Conservation (phyloP, 176 grass and related monocot genomes). For the Tillandsia fasciculata region DNA sequence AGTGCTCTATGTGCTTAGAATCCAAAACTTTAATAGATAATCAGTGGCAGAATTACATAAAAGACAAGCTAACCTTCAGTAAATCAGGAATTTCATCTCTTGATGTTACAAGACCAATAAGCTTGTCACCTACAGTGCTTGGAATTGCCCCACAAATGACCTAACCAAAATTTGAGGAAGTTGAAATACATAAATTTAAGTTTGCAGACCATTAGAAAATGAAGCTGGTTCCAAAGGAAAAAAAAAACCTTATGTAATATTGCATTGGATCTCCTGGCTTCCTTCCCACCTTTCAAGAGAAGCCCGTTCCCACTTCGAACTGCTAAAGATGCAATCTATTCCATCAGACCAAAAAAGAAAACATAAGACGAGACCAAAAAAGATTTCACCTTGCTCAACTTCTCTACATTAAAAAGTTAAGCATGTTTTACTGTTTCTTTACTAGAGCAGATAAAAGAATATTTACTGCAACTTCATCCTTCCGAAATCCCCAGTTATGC, state of each 20-base stretch:
- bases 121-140: slow-evolving; percentile 52
- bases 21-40: not conserved
- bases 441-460: no score
- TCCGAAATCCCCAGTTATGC: not conserved
- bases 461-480: not conserved
- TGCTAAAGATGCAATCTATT: slow-evolving; percentile 93
- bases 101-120: slow-evolving; percentile 87
- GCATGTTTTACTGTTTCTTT: no score
- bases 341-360: not conserved
- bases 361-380: not conserved
- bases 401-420: no score
- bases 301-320: slow-evolving; percentile 93
- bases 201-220: not conserved
- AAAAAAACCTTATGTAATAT: slow-evolving; percentile 81
- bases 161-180: slow-evolving; percentile 16
- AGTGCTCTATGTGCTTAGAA: not conserved
- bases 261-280: slow-evolving; percentile 87
- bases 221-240: slow-evolving; percentile 9
- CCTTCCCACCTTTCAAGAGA: slow-evolving; percentile 97
- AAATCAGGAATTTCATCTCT: slow-evolving; percentile 94
- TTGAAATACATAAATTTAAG: not conserved
- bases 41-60: slow-evolving; percentile 2
- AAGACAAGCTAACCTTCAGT: slow-evolving; percentile 50
- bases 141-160: slow-evolving; percentile 85
- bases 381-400: no score